Base-by-base conservation (phyloP, 257 asterid genomes). In the Scutellaria minor region DNA sequence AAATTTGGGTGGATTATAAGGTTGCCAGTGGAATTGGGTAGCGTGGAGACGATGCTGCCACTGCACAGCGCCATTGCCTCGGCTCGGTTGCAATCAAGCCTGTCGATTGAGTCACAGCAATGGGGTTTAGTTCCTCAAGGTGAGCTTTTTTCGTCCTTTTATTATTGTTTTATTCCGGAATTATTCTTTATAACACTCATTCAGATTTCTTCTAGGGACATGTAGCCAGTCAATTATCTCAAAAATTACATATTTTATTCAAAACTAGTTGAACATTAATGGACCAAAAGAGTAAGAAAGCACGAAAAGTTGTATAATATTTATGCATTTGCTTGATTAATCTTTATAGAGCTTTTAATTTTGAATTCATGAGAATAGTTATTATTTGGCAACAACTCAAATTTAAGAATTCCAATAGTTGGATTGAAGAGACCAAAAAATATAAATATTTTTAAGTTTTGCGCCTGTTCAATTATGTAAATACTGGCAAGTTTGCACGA, bases 91-190 rank as follows among this genome's bases (percentile, higher is more conserved):
- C 82, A 12, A 41, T 87, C 93, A 44, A 68, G 82, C 80, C 64
- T 87, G 79, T 79, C 93, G 7, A 41, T 73, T 12, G 90, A 87
- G 50, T 83, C 93, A 5, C 84, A 82, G 70, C 31, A 72, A 18
- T 87, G 90, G 90, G 82, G 90, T 74, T 76, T 87, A 75, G 83
- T 85, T 83, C 87, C 87, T 69, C 89, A 85, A 85, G 93, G 90
- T 87, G 75, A 52, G 53, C 3, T 20, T 9, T 8, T 62, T 3
- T 15, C 40, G 76, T 31, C 22, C 63, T 64, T 75, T 27, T 35
- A 3, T 56, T 56, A 20, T 27, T 22, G 27, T 31, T 60, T 37
- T 18, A 35, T 14, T 59, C 12, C 8, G 11, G 11, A 13, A 4
- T 10, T 12, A 20, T 40, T 64, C 45, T 74, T 27, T 6, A 22